Evolutionary conservation across 257 asterid species (phyloP), one percentile per base, ranked within the genome.

Genomic region (Fraxinus excelsior): DNA sequence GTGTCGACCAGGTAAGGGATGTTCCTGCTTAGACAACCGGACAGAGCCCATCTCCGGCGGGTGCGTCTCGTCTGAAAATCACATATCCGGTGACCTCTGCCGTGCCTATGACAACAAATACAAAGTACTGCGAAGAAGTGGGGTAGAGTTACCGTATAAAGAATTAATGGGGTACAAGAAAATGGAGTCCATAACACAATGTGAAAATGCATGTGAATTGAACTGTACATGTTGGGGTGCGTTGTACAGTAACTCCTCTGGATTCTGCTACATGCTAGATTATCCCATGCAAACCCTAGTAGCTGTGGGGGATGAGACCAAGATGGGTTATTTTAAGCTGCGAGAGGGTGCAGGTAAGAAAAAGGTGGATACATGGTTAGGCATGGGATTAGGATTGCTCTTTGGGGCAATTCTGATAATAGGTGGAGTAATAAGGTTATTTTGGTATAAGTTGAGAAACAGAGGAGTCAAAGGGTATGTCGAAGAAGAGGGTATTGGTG

Each of bases 221-320:
- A 90, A 87, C 76, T 95, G 99, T 71, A 81, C 93, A 18, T 95
- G 98, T 60, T 91, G 97, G 98, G 99, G 98, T 2, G 98, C 66
- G 85, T 96, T 86, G 85, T 95, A 91, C 79, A 90, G 91, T 76
- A 95, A 95, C 87, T 74, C 89, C 16, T 91, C 97, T 79, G 98
- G 99, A 82, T 89, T 91, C 85, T 95, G 99, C 88, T 90, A 93
- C 94, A 84, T 35, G 76, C 85, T 95, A 58, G 90, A 87, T 21
- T 91, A 85, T 49, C 97, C 99, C 72, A 76, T 89, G 0, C 89
- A 84, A 83, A 87, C 96, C 26, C 81, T 95, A 3, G 79, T 86
- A 74, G 82, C 85, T 0, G 93, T 88, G 2, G 85, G 81, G 37
- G 99, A 93, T 77, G 94, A 88, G 49, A 70, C 84, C 32, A 93